Percentiles rank a stretch among this genome's conserved stretches.
phyloP scores from a whole-genome alignment of 176 grass and related monocot genomes.

The Canna indica region DNA sequence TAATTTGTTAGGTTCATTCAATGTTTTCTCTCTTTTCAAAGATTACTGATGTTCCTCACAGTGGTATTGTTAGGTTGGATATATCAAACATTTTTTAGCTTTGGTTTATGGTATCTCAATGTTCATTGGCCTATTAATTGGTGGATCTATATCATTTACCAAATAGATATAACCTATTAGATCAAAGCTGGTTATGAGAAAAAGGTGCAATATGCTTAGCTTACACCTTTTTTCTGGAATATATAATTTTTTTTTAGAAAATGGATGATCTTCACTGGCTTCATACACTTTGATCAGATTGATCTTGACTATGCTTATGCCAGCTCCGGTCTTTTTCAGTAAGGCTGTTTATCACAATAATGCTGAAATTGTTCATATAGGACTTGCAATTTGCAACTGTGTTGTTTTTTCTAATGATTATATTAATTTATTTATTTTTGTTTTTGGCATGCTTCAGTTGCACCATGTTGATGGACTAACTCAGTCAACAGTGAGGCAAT shows the following conservation, averaged over 20 bases:
- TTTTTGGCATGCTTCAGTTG: conserved; percentile 32
- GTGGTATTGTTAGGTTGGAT: not conserved
- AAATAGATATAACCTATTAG: not conserved
- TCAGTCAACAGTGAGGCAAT: conserved; percentile 50
- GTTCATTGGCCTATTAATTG: not conserved
- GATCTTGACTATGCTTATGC: not conserved
- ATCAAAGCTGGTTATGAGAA: not conserved
- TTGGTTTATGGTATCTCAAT: not conserved
- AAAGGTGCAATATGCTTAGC: not conserved
- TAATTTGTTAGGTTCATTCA: not conserved
- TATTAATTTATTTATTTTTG: not conserved
- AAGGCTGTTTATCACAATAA: not conserved
- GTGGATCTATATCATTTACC: not conserved
- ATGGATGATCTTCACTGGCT: not conserved
- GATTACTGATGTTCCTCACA: not conserved
- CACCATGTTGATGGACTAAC: conserved; percentile 86
- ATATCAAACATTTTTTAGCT: not conserved
- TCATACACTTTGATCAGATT: not conserved
- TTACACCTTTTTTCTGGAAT: not conserved
- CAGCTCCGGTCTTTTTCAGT: not conserved
- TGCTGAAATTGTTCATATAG: not conserved
- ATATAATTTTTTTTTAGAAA: not conserved
- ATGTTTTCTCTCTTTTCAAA: not conserved
- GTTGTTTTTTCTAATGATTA: not conserved
- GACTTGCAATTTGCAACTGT: not conserved